A percentile compares a stretch with the other conserved stretches of the same genome.
Evolutionary conservation across 163 green algal species (phyloP).

Genomic region (Scenedesmus sp.): DNA sequence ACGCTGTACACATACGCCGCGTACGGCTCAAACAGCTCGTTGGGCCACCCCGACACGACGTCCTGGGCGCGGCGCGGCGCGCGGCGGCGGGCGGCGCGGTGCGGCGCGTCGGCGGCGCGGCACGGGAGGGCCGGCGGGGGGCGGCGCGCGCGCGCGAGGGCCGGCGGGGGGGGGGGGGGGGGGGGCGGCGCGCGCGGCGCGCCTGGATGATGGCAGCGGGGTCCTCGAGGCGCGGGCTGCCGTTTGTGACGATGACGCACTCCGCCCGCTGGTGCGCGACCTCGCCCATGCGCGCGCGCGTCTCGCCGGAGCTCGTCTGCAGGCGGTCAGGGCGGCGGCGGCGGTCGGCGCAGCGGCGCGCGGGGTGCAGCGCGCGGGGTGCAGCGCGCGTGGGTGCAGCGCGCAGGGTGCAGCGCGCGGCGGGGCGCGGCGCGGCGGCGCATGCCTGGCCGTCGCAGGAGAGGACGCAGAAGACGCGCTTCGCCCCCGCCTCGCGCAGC

Average conservation of each 20-base stretch:
- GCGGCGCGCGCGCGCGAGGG: too few relatives aligned
- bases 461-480: constrained; percentile 78
- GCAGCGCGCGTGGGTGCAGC: too few relatives aligned
- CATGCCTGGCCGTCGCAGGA: constrained; percentile 71
- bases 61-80: constrained; percentile 64
- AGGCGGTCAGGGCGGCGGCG: neutral
- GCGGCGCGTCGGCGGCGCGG: too few relatives aligned
- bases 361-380: too few relatives aligned
- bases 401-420: neutral
- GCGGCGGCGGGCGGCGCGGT: too few relatives aligned
- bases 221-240: constrained; percentile 81
- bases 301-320: constrained; percentile 10
- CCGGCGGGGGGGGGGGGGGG: too few relatives aligned
- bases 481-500: constrained; percentile 63
- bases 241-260: constrained; percentile 95
- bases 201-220: constrained; percentile 73
- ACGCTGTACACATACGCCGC: constrained; percentile 63
- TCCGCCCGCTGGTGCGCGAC: constrained; percentile 89
- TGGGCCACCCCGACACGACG: constrained; percentile 87
- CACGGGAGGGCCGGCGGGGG: too few relatives aligned
- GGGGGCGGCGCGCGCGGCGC: too few relatives aligned
- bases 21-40: constrained; percentile 71
- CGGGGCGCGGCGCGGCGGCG: too few relatives aligned
- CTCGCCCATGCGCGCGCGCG: constrained; percentile 73
- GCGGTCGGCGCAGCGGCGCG: too few relatives aligned